Conservation (phyloP, 2,329 filamentous ascomycete species). For the Colletotrichum gloeosporioides region DNA sequence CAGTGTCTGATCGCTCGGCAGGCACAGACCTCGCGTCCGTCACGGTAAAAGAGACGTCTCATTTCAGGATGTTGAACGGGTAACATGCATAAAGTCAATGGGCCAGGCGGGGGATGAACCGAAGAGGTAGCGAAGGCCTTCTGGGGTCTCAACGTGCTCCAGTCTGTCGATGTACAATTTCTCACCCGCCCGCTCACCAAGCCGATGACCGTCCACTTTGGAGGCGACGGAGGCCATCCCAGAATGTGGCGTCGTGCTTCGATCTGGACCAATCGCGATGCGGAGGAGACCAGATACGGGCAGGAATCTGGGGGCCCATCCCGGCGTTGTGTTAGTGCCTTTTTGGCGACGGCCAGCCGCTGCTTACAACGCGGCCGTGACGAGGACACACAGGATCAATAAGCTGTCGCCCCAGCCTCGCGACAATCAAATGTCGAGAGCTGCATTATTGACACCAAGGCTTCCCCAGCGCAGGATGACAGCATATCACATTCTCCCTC, state of each 20-base stretch:
- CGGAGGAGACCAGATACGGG: background rate
- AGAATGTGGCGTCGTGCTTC: background rate
- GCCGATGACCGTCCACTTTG: background rate
- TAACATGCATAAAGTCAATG: constrained; percentile 1
- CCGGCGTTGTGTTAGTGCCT: background rate
- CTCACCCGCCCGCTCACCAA: background rate
- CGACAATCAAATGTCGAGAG: background rate
- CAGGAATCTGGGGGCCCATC: background rate
- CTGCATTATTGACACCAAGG: background rate
- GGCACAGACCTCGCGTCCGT: constrained; percentile 7
- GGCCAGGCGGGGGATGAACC: background rate
- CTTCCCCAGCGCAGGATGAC: background rate
- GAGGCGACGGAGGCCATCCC: background rate
- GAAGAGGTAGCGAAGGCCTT: background rate
- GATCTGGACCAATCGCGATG: background rate
- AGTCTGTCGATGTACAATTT: background rate
- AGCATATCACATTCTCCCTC: background rate
- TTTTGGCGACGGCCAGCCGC: background rate
- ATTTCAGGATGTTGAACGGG: background rate
- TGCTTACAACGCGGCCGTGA: background rate
- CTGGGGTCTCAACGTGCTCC: background rate
- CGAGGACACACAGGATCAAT: background rate
- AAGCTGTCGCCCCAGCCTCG: background rate
- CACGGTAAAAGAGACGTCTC: background rate
- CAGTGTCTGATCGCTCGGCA: constrained; percentile 19